Percentiles rank a stretch among this genome's conserved stretches.
These are phyloP conservation scores for Oryza meridionalis DNA, from an alignment of 176 grass and related monocot genomes.

Conservation along the genomic window DNA sequence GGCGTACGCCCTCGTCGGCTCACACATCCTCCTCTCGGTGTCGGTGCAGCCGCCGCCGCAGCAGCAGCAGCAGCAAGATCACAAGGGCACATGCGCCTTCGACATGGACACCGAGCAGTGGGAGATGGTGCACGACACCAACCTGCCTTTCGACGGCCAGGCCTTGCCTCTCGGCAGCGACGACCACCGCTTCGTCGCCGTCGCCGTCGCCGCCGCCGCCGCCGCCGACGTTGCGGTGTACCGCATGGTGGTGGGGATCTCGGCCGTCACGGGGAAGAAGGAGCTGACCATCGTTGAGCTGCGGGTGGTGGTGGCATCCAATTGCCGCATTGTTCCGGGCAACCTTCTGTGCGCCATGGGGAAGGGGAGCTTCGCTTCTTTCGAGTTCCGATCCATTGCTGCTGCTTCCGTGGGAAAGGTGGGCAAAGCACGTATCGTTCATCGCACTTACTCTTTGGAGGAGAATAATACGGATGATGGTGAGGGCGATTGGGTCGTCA, in stretches of 20 bases:
- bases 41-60: no score
- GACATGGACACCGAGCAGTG: no score
- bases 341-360: constrained; percentile 2
- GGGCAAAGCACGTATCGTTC: constrained; percentile 9
- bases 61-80: no score
- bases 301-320: background rate
- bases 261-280: background rate
- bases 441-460: constrained; percentile 11
- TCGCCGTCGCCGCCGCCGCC: no score
- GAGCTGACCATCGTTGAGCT: background rate
- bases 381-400: background rate
- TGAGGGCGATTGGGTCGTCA: background rate
- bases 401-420: background rate
- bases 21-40: no score
- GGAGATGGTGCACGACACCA: no score
- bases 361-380: constrained; percentile 18
- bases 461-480: background rate
- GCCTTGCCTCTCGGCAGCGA: no score
- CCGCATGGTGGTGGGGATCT: background rate
- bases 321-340: background rate
- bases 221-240: no score
- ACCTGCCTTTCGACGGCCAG: no score
- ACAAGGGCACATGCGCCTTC: no score
- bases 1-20: no score
- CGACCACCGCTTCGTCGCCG: no score